Evolutionary conservation across 495 filamentous ascomycete species (phyloP).

Genomic region (Mytilinidion resinicola): DNA sequence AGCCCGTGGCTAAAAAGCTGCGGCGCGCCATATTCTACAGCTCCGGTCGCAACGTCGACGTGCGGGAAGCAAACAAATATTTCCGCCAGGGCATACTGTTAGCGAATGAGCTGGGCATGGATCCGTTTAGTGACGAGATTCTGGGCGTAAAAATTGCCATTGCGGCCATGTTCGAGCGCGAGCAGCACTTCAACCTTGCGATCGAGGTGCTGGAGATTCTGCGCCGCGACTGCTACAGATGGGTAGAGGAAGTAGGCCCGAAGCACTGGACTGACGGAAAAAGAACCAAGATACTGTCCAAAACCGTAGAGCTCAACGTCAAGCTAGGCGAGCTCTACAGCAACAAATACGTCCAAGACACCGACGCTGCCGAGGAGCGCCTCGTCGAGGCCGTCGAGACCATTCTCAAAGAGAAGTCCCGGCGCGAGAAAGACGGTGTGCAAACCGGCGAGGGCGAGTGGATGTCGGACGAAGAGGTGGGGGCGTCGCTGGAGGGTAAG

Average conservation of each 20-base stretch:
- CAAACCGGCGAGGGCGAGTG: conserved; percentile 62
- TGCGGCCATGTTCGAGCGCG: conserved; percentile 69
- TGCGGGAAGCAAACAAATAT: conserved; percentile 68
- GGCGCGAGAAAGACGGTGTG: conserved; percentile 56
- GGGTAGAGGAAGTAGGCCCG: conserved; percentile 54
- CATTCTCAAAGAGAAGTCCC: conserved; percentile 61
- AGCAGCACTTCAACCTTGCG: conserved; percentile 56
- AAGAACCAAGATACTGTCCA: conserved; percentile 63
- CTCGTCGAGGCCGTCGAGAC: conserved; percentile 81
- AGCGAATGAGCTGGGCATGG: conserved; percentile 65
- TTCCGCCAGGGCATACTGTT: conserved; percentile 69
- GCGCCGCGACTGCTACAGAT: conserved; percentile 52
- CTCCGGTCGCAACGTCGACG: conserved; percentile 52
- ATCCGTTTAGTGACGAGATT: conserved; percentile 83
- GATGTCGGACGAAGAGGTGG: conserved; percentile 66
- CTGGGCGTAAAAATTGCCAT: conserved; percentile 82
- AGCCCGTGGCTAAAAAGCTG: conserved; percentile 68
- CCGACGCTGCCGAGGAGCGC: conserved; percentile 62
- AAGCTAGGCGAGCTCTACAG: conserved; percentile 79
- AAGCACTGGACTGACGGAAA: conserved; percentile 48
- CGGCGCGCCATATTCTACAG: conserved; percentile 84
- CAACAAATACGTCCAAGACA: conserved; percentile 51
- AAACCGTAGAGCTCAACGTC: conserved; percentile 64
- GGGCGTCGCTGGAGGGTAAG: conserved; percentile 62
- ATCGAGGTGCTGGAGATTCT: conserved; percentile 68